Conservation (phyloP, 1,139 yeast species). For the Zygotorulaspora mrakii region DNA sequence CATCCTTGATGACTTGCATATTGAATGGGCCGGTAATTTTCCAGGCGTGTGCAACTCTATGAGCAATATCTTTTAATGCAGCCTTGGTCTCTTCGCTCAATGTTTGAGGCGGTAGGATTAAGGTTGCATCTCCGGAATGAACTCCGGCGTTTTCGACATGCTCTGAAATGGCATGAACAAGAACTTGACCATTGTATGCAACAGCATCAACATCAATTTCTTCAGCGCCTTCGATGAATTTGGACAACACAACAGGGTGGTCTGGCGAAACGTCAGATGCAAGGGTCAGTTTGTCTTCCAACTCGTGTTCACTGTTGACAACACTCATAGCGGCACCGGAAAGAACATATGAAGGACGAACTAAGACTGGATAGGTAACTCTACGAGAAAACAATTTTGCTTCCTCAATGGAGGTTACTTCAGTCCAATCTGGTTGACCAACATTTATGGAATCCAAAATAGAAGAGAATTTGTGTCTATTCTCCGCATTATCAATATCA, state of each 20-base stretch:
- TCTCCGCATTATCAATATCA: constrained; percentile 96
- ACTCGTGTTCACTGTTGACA: constrained; percentile 70
- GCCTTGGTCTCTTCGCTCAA: constrained; percentile 56
- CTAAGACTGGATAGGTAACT: constrained; percentile 93
- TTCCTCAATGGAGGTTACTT: constrained; percentile 77
- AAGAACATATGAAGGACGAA: constrained; percentile 94
- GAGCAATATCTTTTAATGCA: constrained; percentile 76
- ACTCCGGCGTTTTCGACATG: constrained; percentile 99
- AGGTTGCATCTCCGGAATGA: constrained; percentile 97
- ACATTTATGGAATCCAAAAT: constrained; percentile 87
- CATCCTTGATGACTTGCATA: constrained; percentile 89
- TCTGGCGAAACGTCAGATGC: constrained; percentile 93
- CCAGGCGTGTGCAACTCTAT: constrained; percentile 91
- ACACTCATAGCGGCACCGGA: constrained; percentile 99
- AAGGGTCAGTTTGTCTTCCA: constrained; percentile 72
- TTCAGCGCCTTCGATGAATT: constrained; percentile 91
- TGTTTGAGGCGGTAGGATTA: constrained; percentile 85
- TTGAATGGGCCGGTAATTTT: constrained; percentile 97
- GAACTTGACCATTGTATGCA: constrained; percentile 79
- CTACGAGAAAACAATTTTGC: constrained; percentile 81
- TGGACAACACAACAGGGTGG: constrained; percentile 95
- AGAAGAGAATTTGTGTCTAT: constrained; percentile 94
- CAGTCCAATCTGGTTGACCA: constrained; percentile 98
- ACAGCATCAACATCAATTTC: constrained; percentile 98
- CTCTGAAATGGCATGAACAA: constrained; percentile 95